Evolutionary conservation across 2,329 filamentous ascomycete species (phyloP), one percentile per base, ranked within the genome.

Genomic region (Arthrobotrys megalospora): DNA sequence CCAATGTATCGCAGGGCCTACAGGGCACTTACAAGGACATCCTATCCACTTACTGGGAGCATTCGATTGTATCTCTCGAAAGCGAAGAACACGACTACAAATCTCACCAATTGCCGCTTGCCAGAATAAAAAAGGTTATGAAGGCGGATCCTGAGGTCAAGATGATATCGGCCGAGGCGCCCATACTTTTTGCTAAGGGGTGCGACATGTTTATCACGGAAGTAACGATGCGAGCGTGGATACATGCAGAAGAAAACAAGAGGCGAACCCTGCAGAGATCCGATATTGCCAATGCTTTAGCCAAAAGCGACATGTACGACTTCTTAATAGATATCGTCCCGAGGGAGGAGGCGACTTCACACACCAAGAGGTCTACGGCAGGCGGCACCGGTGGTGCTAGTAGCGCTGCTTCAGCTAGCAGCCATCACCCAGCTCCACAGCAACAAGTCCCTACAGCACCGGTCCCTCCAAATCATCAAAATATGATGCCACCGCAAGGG

Each of bases 91-190:
- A 99, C 85, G 96, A 99, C 85, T 99, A 98, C 88, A 99, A 99
- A 86, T 89, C 98, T 71, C 96, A 99, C 84, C 96, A 98, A 85
- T 88, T 99, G 45, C 96, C 96, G 1, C 88, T 99, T 47, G 96
- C 96, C n/a, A 92, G 96, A 68, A 99, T 99, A 87, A 99, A 99
- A 88, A 99, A 99, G 85, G 96, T 99, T 81, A 99, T 99, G 96
- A 99, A 99, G 86, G 96, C 96, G 0, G 96, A 99, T 82, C 96
- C 96, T 0, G 96, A 99, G 83, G 96, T 99, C 58, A 99, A 99
- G 87, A 99, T 99, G 96, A 99, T 99, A 80, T 98, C 94, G 3
- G 96, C 96, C 7, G 96, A 99, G 86, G 96, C 96, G 1, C 96
- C 96, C 0, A 99, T 99, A 81, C 88, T 99, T 12, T 99, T 99